A percentile compares a stretch with the other conserved stretches of the same genome.
Evolutionary conservation across 2,329 filamentous ascomycete genomes (phyloP).

Genomic region (Xylariomycetidae sp.): DNA sequence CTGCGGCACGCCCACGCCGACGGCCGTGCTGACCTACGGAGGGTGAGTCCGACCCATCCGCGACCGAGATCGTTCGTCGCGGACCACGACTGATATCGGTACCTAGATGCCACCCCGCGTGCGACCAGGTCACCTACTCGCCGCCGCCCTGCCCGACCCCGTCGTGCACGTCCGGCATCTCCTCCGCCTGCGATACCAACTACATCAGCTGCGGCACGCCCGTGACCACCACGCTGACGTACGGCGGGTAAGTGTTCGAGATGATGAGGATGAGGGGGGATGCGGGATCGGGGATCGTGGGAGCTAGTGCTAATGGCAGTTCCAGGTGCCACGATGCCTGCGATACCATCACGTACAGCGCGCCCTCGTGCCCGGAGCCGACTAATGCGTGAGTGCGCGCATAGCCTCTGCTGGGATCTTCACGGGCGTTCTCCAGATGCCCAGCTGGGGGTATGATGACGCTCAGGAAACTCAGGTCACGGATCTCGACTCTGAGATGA

Average conservation of each 20-base stretch:
- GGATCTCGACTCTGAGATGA: no score
- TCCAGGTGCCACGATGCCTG: slow-evolving; percentile 9
- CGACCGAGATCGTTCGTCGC: background rate
- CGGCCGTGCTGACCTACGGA: slow-evolving; percentile 14
- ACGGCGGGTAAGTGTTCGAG: slow-evolving; percentile 10
- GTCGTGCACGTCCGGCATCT: background rate
- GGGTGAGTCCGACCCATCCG: slow-evolving; percentile 8
- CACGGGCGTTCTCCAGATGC: no score
- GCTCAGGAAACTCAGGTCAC: no score
- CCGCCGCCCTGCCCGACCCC: background rate
- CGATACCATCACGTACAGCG: slow-evolving; percentile 6
- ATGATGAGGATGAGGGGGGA: background rate
- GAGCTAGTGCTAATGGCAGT: background rate
- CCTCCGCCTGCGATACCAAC: background rate
- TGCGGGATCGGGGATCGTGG: background rate
- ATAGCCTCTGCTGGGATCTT: no score
- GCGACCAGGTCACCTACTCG: background rate
- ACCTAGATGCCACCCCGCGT: background rate
- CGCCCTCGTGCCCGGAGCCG: slow-evolving; percentile 9
- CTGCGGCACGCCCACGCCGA: slow-evolving; percentile 20
- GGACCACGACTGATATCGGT: background rate
- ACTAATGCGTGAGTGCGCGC: background rate
- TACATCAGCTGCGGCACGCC: background rate
- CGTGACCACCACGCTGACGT: slow-evolving; percentile 4
- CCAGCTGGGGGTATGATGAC: no score